Conservation (phyloP, 2,329 filamentous ascomycete genomes). For the Diplodia seriata region DNA sequence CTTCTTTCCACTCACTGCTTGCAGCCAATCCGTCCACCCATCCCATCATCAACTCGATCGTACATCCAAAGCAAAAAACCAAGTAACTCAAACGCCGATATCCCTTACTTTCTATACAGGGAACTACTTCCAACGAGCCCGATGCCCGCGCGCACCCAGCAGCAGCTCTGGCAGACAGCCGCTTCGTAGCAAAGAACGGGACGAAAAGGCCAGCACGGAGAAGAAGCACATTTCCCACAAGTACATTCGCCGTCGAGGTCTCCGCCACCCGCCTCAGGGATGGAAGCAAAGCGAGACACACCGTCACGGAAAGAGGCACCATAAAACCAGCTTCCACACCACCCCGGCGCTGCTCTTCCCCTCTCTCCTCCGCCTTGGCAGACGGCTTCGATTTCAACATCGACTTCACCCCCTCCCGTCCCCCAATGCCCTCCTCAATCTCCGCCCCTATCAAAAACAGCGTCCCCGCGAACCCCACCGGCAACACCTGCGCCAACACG, state of each 20-base stretch:
- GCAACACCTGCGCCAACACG: slow-evolving; percentile 14
- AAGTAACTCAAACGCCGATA: not conserved
- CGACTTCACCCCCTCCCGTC: no score
- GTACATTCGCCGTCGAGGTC: not conserved
- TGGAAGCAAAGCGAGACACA: not conserved
- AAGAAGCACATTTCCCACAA: not conserved
- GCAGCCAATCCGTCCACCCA: not conserved
- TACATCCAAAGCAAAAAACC: not conserved
- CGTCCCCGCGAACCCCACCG: not conserved
- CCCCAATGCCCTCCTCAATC: no score
- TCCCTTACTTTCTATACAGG: no score
- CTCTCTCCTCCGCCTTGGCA: no score
- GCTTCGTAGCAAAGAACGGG: not conserved
- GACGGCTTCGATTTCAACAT: no score
- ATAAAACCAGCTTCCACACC: not conserved
- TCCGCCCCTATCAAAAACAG: not conserved
- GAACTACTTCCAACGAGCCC: no score
- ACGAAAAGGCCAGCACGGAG: not conserved
- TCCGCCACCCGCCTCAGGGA: not conserved
- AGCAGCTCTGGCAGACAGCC: not conserved
- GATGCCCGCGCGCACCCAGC: no score
- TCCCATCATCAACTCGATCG: not conserved
- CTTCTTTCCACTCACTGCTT: not conserved
- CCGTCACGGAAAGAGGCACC: not conserved
- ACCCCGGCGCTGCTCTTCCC: no score